phyloP scores from a whole-genome alignment of 345 rosid genomes.

The Draba incana region DNA sequence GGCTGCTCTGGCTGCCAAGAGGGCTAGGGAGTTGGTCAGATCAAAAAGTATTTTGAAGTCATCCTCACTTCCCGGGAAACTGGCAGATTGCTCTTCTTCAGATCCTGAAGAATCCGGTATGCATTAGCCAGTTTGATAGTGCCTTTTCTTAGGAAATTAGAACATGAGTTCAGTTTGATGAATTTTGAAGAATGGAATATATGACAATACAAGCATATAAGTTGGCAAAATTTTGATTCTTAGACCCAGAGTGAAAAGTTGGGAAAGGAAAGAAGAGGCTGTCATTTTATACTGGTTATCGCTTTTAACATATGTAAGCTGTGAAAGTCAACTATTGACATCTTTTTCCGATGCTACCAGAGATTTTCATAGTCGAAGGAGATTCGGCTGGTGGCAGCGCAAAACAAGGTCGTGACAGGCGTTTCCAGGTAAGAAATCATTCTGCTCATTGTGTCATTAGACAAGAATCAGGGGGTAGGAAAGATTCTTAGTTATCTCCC shows the following conservation, averaged over 20 bases:
- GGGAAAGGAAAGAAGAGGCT: constrained; percentile 6
- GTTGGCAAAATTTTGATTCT: not conserved
- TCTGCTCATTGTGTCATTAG: constrained; percentile 1
- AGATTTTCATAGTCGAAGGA: constrained; percentile 97
- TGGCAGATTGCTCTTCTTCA: constrained; percentile 94
- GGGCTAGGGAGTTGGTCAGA: constrained; percentile 94
- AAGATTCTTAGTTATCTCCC: not conserved
- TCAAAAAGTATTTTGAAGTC: constrained; percentile 89
- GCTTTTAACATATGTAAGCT: constrained; percentile 17
- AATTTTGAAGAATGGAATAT: not conserved
- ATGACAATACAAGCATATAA: not conserved
- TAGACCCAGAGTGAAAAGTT: constrained; percentile 4
- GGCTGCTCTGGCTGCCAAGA: constrained; percentile 99
- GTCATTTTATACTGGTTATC: not conserved
- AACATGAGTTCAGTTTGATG: constrained; percentile 54
- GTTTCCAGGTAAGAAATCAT: constrained; percentile 67
- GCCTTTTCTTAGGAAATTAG: constrained; percentile 73
- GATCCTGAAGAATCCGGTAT: constrained; percentile 94
- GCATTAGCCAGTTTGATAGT: constrained; percentile 46
- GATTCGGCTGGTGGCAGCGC: constrained; percentile 99
- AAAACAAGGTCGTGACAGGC: constrained; percentile 98
- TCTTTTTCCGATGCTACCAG: constrained; percentile 42
- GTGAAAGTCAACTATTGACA: constrained; percentile 6
- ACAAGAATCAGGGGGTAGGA: not conserved
- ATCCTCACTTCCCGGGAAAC: constrained; percentile 98